These are phyloP conservation scores for Rhodotorula sp. DNA, from an alignment of 1,284 basidiomycete species.

Conservation along the genomic window DNA sequence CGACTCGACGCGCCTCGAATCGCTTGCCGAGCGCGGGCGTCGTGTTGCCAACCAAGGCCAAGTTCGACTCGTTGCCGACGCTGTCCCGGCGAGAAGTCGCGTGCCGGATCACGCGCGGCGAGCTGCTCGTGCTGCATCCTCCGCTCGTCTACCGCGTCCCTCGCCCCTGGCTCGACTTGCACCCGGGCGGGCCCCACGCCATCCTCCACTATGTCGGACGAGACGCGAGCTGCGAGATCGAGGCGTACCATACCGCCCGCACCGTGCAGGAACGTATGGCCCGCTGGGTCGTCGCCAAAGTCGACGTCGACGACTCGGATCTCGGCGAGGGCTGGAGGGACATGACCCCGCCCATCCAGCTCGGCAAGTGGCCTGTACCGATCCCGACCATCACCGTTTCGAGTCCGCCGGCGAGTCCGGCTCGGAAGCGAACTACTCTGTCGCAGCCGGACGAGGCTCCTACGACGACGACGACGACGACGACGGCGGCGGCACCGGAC, in stretches of 20 bases:
- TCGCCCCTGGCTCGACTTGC: conserved; percentile 73
- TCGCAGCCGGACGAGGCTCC: background rate
- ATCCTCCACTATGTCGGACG: conserved; percentile 95
- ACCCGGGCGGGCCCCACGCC: conserved; percentile 87
- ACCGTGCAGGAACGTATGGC: conserved; percentile 65
- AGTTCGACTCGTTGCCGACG: conserved; percentile 40
- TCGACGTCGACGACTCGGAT: conserved; percentile 55
- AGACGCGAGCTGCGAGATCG: conserved; percentile 91
- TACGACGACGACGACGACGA: background rate
- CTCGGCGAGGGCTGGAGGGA: conserved; percentile 64
- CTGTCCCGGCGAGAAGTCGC: conserved; percentile 64
- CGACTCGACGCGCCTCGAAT: conserved; percentile 12
- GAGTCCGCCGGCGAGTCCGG: conserved; percentile 5
- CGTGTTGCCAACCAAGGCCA: conserved; percentile 12
- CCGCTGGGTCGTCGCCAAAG: conserved; percentile 71
- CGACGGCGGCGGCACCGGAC: background rate
- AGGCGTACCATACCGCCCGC: conserved; percentile 79
- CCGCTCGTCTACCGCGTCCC: conserved; percentile 78
- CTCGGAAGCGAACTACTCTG: background rate
- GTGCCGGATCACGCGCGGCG: conserved; percentile 69
- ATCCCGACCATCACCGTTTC: conserved; percentile 56
- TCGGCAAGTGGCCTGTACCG: conserved; percentile 57
- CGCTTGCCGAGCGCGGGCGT: conserved; percentile 27
- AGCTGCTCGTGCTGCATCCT: conserved; percentile 76
- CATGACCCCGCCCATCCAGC: conserved; percentile 82